These are phyloP conservation scores for Oryza australiensis DNA, from an alignment of 176 grass and related monocot genomes.

Conservation along the genomic window DNA sequence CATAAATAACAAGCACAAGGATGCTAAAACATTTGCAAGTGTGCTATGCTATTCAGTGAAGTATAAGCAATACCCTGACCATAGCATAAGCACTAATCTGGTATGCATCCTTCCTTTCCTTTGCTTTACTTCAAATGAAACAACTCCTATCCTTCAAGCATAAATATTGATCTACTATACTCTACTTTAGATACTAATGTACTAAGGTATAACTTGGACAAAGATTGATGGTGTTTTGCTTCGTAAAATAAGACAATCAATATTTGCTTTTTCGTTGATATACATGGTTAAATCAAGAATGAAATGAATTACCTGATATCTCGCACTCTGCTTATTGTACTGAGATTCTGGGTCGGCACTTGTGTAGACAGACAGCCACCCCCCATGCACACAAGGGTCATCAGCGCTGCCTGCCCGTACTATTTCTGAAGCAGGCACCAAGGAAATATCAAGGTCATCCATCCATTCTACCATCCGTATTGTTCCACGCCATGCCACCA, in stretches of 20 bases:
- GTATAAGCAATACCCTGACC: not conserved
- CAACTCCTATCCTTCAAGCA: constrained; percentile 25
- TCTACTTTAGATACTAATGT: not conserved
- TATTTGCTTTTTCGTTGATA: constrained; percentile 4
- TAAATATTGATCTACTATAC: constrained; percentile 11
- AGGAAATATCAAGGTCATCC: constrained; percentile 73
- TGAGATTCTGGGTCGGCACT: constrained; percentile 54
- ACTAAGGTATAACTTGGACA: constrained; percentile 15
- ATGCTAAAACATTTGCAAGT: not conserved
- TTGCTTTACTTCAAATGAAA: constrained; percentile 30
- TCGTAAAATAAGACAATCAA: not conserved
- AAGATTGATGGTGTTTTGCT: constrained; percentile 8
- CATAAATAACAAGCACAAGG: not conserved
- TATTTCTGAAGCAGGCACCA: constrained; percentile 64
- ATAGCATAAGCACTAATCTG: not conserved
- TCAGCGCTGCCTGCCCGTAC: constrained; percentile 9
- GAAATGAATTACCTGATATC: constrained; percentile 54
- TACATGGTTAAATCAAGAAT: constrained; percentile 28
- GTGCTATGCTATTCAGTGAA: not conserved
- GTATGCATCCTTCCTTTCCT: constrained; percentile 6
- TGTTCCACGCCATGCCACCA: constrained; percentile 89
- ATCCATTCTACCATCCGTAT: constrained; percentile 77
- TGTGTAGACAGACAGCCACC: constrained; percentile 80
- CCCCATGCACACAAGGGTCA: constrained; percentile 67
- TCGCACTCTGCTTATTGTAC: constrained; percentile 71